Base-by-base conservation (phyloP, 2,329 filamentous ascomycete genomes). In the Purpureocillium lavendulum region DNA sequence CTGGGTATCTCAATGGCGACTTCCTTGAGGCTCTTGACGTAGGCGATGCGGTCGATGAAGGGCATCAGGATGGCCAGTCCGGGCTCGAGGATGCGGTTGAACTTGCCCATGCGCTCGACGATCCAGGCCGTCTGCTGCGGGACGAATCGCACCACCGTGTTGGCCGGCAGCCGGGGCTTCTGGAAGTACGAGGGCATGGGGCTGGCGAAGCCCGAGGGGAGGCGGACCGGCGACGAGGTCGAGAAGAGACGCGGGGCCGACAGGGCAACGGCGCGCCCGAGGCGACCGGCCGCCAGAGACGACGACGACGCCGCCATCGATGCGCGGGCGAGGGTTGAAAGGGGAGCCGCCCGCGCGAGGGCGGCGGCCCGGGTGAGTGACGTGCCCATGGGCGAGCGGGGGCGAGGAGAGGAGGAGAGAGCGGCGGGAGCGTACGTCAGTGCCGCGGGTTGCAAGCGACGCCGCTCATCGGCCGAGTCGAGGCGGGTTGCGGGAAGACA, bases 91-190 rank as follows among this genome's bases (percentile, higher is more conserved):
- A 98, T 96, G 44, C 89, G 78, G 66, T 87, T 84, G 70, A 95
- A 98, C 65, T 89, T 92, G 55, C 92, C 92, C 92, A 98, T 98
- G 58, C 92, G 89, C 76, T 98, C 92, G 41, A 98, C 92, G 43
- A 98, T 90, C 92, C 92, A 98, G 62, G 92, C 92, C 53, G 90
- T 97, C 70, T 98, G 92, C 66, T 98, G 92, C n/a, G 92, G 92
- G 32, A 98, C 92, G 65, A 97, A 98, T 44, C 90, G 87, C 53
- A 98, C 72, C 46, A 98, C 72, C 4, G 92, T 98, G 66, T 98
- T 98, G 51, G 89, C 86, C 21, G 92, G 92, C 38, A 96, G 73
- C 16, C 75, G 70, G 11, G 73, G 69, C 47, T 75, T 75, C 58
- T 84, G 82, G 64, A 94, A 94, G 65, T 94, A 94, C n/a, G 84